Evolutionary conservation across 495 filamentous ascomycete genomes (phyloP), one percentile per base, ranked within the genome.

Genomic region (Tuber aestivum): DNA sequence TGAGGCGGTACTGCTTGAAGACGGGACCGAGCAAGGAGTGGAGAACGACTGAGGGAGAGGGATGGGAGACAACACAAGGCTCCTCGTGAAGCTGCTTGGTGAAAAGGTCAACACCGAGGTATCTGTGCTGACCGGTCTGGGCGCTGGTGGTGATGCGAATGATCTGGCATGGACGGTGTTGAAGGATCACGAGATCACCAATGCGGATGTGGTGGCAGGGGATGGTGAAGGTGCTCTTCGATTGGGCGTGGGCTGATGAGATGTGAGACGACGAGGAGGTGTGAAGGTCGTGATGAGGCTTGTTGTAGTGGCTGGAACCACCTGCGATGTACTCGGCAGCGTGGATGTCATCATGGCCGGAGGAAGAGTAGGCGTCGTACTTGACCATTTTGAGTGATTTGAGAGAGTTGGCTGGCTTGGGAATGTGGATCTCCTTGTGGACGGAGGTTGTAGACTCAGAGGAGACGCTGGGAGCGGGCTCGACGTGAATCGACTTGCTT

Each of bases 1-100:
- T 92, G 84, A 99, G 94, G 85, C 95, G 94, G 91, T 99, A 99
- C 88, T 97, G 97, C 92, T 98, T 98, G 94, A 97, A 98, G 88
- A 99, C 92, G 68, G 95, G 95, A 82, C 95, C 95, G 75, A 97
- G 93, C 93, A 99, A 97, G 87, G 95, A 98, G 91, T 99, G 95
- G 83, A 99, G 94, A 69, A 98, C 91, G 74, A 99, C 95, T 76
- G 92, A 96, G 81, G 95, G 95, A 71, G 92, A 92, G 73, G 95
- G 95, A 90, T 97, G 96, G 86, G 93, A 94, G 86, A 99, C 90
- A 87, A 97, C 97, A 85, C 91, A 94, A 71, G 94, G 97, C 91
- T 99, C 95, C 87, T 99, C 95, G 86, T 98, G 94, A 73, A 99
- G 91, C 87, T 97, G 93, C 90, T 97, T 95, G 89, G 94, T 97